Percentiles rank a stretch among this genome's conserved stretches.
Conservation (phyloP, 176 grass and related monocot species). For the Themeda triandra region DNA sequence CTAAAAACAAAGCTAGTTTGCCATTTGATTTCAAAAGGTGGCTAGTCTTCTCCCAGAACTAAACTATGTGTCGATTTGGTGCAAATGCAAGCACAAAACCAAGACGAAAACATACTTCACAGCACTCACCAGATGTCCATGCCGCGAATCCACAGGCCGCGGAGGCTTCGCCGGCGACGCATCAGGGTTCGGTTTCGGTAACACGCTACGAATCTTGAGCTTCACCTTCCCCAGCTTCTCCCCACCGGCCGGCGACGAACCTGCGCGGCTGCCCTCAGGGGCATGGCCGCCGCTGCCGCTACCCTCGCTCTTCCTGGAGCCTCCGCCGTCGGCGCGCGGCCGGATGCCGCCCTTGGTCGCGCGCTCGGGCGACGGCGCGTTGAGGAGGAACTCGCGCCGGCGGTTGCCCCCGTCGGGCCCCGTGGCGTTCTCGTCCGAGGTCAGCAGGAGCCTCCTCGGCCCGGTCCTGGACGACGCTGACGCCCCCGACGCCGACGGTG, state of each 20-base stretch:
- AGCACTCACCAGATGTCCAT: constrained; percentile 25
- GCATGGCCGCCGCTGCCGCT: background rate
- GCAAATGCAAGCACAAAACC: background rate
- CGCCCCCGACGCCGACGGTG: constrained; percentile 8
- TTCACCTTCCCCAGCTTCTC: constrained; percentile 62
- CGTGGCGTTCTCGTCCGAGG: constrained; percentile 40
- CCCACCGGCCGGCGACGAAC: background rate
- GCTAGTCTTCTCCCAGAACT: background rate
- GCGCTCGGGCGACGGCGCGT: constrained; percentile 22
- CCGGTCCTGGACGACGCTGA: constrained; percentile 37
- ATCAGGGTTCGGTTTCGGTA: constrained; percentile 28
- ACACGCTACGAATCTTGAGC: constrained; percentile 58
- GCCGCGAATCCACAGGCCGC: constrained; percentile 34
- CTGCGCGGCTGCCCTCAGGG: background rate
- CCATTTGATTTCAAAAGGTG: background rate
- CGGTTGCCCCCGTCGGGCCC: constrained; percentile 25
- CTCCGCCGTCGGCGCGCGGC: constrained; percentile 22
- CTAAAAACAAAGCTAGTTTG: background rate
- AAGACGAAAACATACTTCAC: background rate
- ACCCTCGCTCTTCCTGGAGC: constrained; percentile 17
- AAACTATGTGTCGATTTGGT: background rate
- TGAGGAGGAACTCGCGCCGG: constrained; percentile 49
- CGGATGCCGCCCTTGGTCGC: constrained; percentile 34
- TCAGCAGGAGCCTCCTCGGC: constrained; percentile 6
- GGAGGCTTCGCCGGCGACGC: constrained; percentile 33